These are phyloP conservation scores for Macrophomina phaseolina DNA, from an alignment of 2,329 filamentous ascomycete genomes.

Conservation along the genomic window DNA sequence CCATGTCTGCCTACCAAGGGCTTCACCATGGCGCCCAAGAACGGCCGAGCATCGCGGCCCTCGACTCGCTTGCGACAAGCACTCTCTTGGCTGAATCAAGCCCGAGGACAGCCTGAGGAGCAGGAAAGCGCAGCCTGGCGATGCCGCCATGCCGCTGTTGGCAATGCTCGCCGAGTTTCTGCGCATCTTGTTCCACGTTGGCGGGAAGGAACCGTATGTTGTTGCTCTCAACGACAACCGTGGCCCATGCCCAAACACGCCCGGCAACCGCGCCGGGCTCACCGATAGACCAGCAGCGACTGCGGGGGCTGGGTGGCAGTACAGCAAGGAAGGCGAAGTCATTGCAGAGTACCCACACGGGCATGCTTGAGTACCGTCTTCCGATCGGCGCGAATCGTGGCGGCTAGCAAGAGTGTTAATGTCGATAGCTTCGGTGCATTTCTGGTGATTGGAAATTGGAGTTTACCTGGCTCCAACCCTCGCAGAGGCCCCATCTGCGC, in stretches of 20 bases:
- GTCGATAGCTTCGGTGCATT: background rate
- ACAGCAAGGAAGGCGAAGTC: background rate
- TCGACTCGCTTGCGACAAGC: conserved; percentile 2
- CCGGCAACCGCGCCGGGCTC: no score
- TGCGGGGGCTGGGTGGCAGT: background rate
- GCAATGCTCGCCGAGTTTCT: background rate
- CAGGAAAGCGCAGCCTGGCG: background rate
- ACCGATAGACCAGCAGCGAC: background rate
- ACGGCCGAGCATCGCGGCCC: background rate
- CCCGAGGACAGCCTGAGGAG: background rate
- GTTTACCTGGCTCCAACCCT: background rate
- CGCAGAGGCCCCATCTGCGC: background rate
- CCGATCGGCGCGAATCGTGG: background rate
- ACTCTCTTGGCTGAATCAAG: conserved; percentile 7
- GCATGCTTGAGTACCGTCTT: background rate
- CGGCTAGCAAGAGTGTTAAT: background rate
- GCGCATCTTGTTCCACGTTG: background rate
- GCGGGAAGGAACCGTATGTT: background rate
- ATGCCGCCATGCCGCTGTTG: background rate
- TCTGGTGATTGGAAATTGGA: background rate
- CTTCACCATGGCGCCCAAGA: background rate
- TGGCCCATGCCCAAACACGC: no score
- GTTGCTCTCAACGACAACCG: no score
- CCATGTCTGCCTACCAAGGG: background rate
- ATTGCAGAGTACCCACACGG: background rate